Evolutionary conservation across 805 yeast genomes (phyloP), one percentile per base, ranked within the genome.

Genomic region (Saturnispora besseyi): DNA sequence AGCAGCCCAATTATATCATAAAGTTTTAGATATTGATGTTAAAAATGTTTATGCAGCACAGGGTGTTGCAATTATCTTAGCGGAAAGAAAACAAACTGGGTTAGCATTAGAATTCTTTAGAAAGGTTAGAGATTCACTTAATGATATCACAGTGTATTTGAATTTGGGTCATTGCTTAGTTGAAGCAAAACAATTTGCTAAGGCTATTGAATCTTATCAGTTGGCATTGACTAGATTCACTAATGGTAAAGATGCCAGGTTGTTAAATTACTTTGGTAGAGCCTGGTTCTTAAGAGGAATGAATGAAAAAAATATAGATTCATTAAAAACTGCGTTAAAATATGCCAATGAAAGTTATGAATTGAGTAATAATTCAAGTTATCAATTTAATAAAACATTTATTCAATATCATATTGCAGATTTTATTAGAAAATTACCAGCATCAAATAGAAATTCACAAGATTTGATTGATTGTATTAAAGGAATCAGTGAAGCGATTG

Each of bases 21-120:
- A 93, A 67, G 96, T 88, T 1, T 70, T 93, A 48, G 82, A 85
- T 46, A 68, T 89, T 29, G 98, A 93, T 68, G 79, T 90, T 2
- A 73, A 76, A 57, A 87, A 91, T 62, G 91, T 90, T 1, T 93
- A 83, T 69, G 99, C 99, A 5, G 98, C 99, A 1, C 99, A 93
- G 66, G 99, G 99, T 49, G 75, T 93, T 54, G 98, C 97, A 1
- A 88, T 93, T 50, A 80, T 89, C 4, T 85, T 88, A 64, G 95
- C 95, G 10, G 97, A 91, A 60, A 83, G 82, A 59, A 82, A 82
- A 56, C 82, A 86, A 57, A 69, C 79, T 32, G 81, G 79, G 26
- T 74, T 82, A 53, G 96, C 98, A 0, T 73, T 90, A 59, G 95
- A 87, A 56, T 82, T 90, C 42, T 81, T 93, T 60, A 78, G 95